These are phyloP conservation scores for Drechslera avenae DNA, from an alignment of 2,329 filamentous ascomycete genomes.

Conservation along the genomic window DNA sequence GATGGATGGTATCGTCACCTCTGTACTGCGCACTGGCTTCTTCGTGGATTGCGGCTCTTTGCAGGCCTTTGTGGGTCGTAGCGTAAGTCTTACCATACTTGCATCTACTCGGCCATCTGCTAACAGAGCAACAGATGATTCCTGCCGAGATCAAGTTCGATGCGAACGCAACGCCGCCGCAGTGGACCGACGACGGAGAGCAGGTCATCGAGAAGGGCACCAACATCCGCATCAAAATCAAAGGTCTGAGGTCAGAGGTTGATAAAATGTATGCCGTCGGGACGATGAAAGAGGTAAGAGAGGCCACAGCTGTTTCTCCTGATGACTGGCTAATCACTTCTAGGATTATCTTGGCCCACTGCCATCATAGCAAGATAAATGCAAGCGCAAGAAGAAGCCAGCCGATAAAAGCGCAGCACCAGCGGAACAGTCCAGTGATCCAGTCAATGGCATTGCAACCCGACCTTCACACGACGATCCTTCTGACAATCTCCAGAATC, in stretches of 20 bases:
- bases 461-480: neutral
- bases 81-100: constrained; percentile 62
- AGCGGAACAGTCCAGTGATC: neutral
- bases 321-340: constrained; percentile 19
- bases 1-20: constrained; percentile 93
- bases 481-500: neutral
- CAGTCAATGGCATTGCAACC: neutral
- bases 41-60: constrained; percentile 83
- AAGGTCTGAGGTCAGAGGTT: constrained; percentile 91
- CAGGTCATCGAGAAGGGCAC: constrained; percentile 92
- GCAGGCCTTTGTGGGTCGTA: constrained; percentile 77
- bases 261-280: constrained; percentile 96
- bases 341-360: constrained; percentile 50
- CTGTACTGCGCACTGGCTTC: constrained; percentile 90
- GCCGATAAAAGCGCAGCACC: neutral
- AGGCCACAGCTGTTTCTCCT: neutral
- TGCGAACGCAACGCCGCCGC: constrained; percentile 92
- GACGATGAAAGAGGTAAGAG: constrained; percentile 79
- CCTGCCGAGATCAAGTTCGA: constrained; percentile 92
- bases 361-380: constrained; percentile 30
- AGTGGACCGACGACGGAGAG: constrained; percentile 94
- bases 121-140: constrained; percentile 69
- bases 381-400: neutral
- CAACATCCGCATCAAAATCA: constrained; percentile 90
- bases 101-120: constrained; percentile 21